These are phyloP conservation scores for Chaetomium sp. DNA, from an alignment of 2,329 filamentous ascomycete species.

Conservation along the genomic window DNA sequence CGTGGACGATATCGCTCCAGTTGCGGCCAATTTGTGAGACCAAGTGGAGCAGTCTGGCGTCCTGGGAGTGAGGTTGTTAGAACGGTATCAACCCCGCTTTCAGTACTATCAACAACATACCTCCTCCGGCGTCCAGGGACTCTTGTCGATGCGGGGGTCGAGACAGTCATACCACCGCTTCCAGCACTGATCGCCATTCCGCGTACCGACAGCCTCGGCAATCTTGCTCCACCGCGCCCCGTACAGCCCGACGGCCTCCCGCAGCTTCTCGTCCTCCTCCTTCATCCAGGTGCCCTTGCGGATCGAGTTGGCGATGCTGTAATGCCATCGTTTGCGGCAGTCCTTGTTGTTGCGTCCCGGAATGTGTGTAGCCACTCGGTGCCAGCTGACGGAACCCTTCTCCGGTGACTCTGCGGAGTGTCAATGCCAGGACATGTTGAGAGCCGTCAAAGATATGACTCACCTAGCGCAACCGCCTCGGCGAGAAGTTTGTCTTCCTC, in stretches of 20 bases:
- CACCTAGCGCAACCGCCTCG: slow-evolving; percentile 18
- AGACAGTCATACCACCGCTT: neutral
- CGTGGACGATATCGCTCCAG: neutral
- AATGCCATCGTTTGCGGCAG: slow-evolving; percentile 25
- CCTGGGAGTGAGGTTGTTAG: neutral
- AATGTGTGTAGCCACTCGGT: slow-evolving; percentile 21
- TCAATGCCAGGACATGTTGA: neutral
- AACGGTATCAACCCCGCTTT: neutral
- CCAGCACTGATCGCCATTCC: neutral
- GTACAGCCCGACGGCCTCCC: neutral
- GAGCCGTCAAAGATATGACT: neutral
- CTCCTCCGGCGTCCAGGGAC: neutral
- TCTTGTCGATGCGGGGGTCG: neutral
- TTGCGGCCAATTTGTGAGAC: neutral
- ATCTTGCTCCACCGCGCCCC: neutral
- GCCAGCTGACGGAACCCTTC: slow-evolving; percentile 22
- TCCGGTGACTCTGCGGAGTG: slow-evolving; percentile 14
- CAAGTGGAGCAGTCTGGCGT: neutral
- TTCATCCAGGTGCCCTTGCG: slow-evolving; percentile 12
- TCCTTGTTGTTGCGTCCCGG: slow-evolving; percentile 25
- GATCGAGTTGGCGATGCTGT: slow-evolving; percentile 23
- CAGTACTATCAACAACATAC: neutral
- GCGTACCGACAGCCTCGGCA: neutral
- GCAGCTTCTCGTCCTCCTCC: neutral
- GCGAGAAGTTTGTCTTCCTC: slow-evolving; percentile 20